phyloP scores from a whole-genome alignment of 805 yeast species.

The Candida suzukii region DNA sequence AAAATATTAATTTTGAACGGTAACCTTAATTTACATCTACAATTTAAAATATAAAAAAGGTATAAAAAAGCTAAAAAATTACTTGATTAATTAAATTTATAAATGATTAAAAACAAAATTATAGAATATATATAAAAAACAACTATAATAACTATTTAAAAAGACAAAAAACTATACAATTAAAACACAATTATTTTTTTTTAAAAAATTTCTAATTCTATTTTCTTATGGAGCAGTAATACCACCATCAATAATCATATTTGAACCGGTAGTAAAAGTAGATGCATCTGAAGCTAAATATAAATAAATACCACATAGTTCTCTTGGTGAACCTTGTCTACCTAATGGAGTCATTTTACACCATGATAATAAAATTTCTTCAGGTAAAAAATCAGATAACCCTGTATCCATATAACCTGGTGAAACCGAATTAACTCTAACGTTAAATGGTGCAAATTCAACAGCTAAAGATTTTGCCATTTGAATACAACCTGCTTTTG shows the following conservation, averaged over 20 bases:
- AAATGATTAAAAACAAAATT: too few relatives aligned
- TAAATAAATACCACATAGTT: slow-evolving; percentile 45
- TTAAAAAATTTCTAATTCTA: too few relatives aligned
- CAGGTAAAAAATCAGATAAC: slow-evolving; percentile 25
- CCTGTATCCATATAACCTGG: slow-evolving; percentile 50
- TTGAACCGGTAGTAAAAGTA: slow-evolving; percentile 42
- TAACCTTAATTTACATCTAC: too few relatives aligned
- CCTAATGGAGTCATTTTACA: slow-evolving; percentile 35
- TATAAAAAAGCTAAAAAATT: too few relatives aligned
- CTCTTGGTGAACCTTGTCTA: slow-evolving; percentile 44
- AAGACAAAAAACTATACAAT: too few relatives aligned
- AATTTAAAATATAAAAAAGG: too few relatives aligned
- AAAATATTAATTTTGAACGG: too few relatives aligned
- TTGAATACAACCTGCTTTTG: slow-evolving; percentile 44
- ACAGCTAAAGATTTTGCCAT: slow-evolving; percentile 40
- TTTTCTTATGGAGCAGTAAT: slow-evolving; percentile 24
- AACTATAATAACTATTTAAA: too few relatives aligned
- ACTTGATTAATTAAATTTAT: too few relatives aligned
- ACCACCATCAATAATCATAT: slow-evolving; percentile 48
- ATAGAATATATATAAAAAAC: too few relatives aligned
- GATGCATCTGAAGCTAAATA: slow-evolving; percentile 49
- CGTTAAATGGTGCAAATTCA: slow-evolving; percentile 39
- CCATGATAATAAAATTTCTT: slow-evolving; percentile 23
- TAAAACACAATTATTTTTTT: too few relatives aligned
- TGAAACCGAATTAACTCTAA: slow-evolving; percentile 44